Percentiles rank a stretch among this genome's conserved stretches.
Conservation (phyloP, 2,329 filamentous ascomycete genomes). For the Sarocladium brachiariae region DNA sequence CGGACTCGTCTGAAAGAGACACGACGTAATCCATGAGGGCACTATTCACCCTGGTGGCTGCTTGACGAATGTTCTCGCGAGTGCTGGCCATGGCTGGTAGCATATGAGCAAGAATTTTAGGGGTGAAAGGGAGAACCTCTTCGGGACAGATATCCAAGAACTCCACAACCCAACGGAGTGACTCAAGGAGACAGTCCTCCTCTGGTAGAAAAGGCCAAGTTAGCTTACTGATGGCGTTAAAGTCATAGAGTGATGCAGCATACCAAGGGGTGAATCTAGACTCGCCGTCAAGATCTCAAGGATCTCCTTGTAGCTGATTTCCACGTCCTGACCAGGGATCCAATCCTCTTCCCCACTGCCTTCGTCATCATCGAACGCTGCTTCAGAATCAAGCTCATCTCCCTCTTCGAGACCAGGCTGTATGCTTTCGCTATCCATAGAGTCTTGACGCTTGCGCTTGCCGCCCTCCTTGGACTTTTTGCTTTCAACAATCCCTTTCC, state of each 20-base stretch:
- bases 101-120: slow-evolving; percentile 83
- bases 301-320: slow-evolving; percentile 87
- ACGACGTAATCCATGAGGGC: slow-evolving; percentile 93
- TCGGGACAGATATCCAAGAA: slow-evolving; percentile 97
- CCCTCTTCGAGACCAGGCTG: slow-evolving; percentile 53
- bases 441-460: slow-evolving; percentile 63
- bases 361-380: slow-evolving; percentile 50
- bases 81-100: slow-evolving; percentile 90
- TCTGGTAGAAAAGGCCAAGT: slow-evolving; percentile 45
- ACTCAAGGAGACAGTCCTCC: slow-evolving; percentile 86
- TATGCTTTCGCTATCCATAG: slow-evolving; percentile 59
- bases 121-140: slow-evolving; percentile 91
- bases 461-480: slow-evolving; percentile 62
- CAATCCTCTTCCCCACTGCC: slow-evolving; percentile 79
- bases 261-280: slow-evolving; percentile 74
- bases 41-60: slow-evolving; percentile 81
- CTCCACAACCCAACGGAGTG: slow-evolving; percentile 88
- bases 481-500: slow-evolving; percentile 86
- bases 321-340: slow-evolving; percentile 94
- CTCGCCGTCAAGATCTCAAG: slow-evolving; percentile 87
- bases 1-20: slow-evolving; percentile 68
- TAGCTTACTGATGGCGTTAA: background rate
- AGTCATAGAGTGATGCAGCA: slow-evolving; percentile 15
- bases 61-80: slow-evolving; percentile 80
- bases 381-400: slow-evolving; percentile 52